A percentile compares a stretch with the other conserved stretches of the same genome.
Conservation (phyloP, 768 basidiomycete species). For the Lactarius hatsudake region DNA sequence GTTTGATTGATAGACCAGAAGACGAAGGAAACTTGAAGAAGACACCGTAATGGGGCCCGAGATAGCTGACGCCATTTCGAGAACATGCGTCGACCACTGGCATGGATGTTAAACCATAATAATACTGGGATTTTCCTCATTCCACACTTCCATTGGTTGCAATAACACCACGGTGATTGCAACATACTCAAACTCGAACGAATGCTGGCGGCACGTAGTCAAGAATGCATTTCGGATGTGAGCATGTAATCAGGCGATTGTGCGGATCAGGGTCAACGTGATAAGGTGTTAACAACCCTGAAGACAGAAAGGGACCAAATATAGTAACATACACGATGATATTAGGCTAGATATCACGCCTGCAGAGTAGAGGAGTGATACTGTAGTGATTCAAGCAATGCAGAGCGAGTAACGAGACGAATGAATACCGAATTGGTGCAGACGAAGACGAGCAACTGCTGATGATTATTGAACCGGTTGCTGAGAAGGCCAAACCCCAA, state of each 20-base stretch:
- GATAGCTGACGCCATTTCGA: constrained; percentile 1
- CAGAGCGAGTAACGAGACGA: neutral
- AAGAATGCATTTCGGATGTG: neutral
- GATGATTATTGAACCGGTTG: neutral
- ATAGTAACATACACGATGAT: neutral
- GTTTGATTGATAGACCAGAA: neutral
- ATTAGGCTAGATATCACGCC: neutral
- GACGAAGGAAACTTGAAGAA: constrained; percentile 6
- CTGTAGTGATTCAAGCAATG: neutral
- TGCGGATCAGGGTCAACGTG: neutral
- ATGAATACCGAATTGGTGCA: neutral
- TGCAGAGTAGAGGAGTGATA: neutral
- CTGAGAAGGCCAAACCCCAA: neutral
- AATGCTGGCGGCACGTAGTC: neutral
- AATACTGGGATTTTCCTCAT: neutral
- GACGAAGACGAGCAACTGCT: neutral
- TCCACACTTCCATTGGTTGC: constrained; percentile 2
- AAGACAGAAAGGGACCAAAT: neutral
- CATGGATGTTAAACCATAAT: neutral
- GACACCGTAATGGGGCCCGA: constrained; percentile 12
- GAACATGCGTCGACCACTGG: neutral
- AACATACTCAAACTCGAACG: neutral
- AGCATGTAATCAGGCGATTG: neutral
- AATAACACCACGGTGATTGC: neutral
- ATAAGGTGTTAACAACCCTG: neutral